Evolutionary conservation across 805 yeast species (phyloP).

Genomic region (Saturnispora quitensis): DNA sequence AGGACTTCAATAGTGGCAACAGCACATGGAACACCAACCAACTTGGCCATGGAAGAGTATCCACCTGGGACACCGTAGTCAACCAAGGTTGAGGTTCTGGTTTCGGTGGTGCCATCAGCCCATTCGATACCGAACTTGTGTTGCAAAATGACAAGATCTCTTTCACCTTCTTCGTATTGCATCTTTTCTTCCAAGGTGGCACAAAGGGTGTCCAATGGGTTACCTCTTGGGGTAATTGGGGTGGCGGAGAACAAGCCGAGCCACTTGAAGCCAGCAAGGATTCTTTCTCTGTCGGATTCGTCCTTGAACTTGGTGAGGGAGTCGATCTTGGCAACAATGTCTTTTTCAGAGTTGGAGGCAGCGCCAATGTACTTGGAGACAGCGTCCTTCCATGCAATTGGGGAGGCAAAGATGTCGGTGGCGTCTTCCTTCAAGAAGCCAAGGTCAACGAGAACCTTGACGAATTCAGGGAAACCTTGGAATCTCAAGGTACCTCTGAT

Average conservation of each 20-base stretch:
- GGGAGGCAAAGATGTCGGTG: constrained; percentile 44
- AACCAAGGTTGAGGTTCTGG: constrained; percentile 90
- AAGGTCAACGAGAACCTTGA: constrained; percentile 87
- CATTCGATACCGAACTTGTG: constrained; percentile 97
- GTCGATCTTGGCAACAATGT: constrained; percentile 66
- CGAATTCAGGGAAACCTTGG: constrained; percentile 98
- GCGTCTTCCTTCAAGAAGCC: constrained; percentile 83
- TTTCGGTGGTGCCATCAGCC: constrained; percentile 86
- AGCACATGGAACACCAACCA: constrained; percentile 97
- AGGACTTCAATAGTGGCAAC: constrained; percentile 85
- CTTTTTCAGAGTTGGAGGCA: constrained; percentile 57
- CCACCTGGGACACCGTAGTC: constrained; percentile 90
- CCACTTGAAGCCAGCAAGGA: constrained; percentile 86
- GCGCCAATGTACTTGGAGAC: constrained; percentile 69
- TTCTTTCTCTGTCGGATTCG: constrained; percentile 76
- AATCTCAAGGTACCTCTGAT: constrained; percentile 95
- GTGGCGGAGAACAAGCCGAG: constrained; percentile 80
- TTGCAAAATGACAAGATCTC: constrained; percentile 91
- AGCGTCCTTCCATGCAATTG: constrained; percentile 83
- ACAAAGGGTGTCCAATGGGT: constrained; percentile 92
- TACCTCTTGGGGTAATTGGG: constrained; percentile 78
- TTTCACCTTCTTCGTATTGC: constrained; percentile 94
- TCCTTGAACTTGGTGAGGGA: constrained; percentile 72
- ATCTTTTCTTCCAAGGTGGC: constrained; percentile 91
- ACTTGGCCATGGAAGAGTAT: constrained; percentile 96